These are phyloP conservation scores for Parachaetomium inaequale DNA, from an alignment of 495 filamentous ascomycete species.

Conservation along the genomic window DNA sequence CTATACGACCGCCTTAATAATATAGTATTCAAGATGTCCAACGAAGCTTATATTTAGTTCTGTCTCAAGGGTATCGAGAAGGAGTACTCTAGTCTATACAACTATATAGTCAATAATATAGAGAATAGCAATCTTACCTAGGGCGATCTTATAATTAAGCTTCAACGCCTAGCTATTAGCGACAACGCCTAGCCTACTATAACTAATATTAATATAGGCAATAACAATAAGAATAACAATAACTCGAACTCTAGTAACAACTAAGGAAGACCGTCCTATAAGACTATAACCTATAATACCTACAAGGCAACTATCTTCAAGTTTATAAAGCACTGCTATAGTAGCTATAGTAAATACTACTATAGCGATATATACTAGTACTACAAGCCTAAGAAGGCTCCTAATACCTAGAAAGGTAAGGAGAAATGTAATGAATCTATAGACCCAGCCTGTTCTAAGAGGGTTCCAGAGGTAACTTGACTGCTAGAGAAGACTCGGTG, in stretches of 20 bases:
- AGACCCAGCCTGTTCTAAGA: too few species aligned
- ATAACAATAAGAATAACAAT: background rate
- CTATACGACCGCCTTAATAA: background rate
- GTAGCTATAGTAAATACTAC: too few species aligned
- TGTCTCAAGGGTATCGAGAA: background rate
- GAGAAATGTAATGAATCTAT: too few species aligned
- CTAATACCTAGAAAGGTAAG: background rate
- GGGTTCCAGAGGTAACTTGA: too few species aligned
- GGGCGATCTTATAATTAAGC: background rate
- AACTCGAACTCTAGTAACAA: background rate
- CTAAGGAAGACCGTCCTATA: too few species aligned
- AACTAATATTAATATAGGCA: background rate
- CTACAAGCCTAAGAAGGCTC: background rate
- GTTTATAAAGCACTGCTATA: too few species aligned
- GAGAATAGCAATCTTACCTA: background rate
- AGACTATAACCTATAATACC: too few species aligned
- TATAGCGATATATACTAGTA: background rate
- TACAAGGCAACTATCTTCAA: too few species aligned
- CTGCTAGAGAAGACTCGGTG: too few species aligned
- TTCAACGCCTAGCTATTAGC: background rate
- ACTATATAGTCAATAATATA: background rate
- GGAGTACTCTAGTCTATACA: background rate
- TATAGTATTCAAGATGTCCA: background rate
- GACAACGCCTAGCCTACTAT: background rate
- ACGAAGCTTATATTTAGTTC: background rate